Conservation (phyloP, 2,329 filamentous ascomycete species). For the Stagonosporopsis tanaceti region DNA sequence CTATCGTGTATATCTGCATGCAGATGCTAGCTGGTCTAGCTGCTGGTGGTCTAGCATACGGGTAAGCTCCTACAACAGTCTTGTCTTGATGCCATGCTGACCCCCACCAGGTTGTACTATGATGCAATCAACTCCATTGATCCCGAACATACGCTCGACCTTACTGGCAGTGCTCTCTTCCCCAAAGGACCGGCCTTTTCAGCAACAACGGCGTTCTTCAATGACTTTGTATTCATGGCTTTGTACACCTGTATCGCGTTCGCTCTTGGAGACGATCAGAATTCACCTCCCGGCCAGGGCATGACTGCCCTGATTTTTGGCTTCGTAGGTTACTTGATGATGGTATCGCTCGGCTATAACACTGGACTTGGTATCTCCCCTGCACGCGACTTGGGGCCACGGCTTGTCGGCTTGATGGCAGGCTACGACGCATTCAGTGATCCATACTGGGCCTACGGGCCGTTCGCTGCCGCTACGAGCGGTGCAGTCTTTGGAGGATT, state of each 20-base stretch:
- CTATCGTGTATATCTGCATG: constrained; percentile 59
- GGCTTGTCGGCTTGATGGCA: constrained; percentile 71
- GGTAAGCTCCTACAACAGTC: constrained; percentile 53
- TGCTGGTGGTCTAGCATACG: constrained; percentile 53
- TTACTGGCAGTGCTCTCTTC: constrained; percentile 65
- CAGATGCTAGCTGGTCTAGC: constrained; percentile 63
- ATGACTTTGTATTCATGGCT: constrained; percentile 71
- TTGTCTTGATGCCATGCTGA: constrained; percentile 45
- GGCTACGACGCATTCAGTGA: constrained; percentile 63
- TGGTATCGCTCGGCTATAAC: constrained; percentile 39
- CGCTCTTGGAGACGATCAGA: constrained; percentile 63
- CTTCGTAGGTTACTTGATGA: constrained; percentile 35
- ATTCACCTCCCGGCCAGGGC: constrained; percentile 54
- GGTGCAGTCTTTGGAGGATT: constrained; percentile 39
- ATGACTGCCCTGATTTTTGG: constrained; percentile 59
- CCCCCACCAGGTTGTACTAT: constrained; percentile 28
- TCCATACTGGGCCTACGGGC: constrained; percentile 42
- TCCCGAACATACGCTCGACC: constrained; percentile 46
- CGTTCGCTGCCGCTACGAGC: constrained; percentile 35
- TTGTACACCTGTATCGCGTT: constrained; percentile 76
- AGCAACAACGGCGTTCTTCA: constrained; percentile 72
- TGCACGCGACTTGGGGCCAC: constrained; percentile 74
- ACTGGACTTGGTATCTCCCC: constrained; percentile 66
- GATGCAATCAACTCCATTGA: constrained; percentile 70
- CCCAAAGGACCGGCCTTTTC: constrained; percentile 66